These are phyloP conservation scores for Schizophyllum commune DNA, from an alignment of 1,284 basidiomycete species.

Conservation along the genomic window DNA sequence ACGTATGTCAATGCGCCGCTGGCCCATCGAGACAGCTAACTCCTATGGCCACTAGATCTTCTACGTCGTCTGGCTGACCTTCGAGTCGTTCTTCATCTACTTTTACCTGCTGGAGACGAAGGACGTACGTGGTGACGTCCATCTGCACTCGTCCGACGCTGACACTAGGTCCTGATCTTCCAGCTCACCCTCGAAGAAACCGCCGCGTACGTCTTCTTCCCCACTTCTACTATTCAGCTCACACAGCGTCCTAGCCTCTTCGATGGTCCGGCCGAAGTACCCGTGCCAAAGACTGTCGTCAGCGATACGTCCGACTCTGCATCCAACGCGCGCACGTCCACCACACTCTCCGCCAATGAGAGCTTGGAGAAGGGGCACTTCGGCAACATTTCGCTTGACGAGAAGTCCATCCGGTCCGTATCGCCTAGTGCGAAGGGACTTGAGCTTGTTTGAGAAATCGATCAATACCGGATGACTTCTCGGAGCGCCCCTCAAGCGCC, in stretches of 20 bases:
- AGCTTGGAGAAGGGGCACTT: not conserved
- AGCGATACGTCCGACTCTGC: not conserved
- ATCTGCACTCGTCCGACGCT: not conserved
- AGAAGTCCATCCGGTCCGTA: not conserved
- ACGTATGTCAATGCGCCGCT: not conserved
- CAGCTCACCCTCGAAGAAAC: slow-evolving; percentile 12
- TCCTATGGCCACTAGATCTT: not conserved
- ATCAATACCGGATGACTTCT: not conserved
- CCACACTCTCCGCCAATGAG: not conserved
- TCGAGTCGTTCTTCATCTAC: slow-evolving; percentile 7
- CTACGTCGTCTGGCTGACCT: slow-evolving; percentile 10
- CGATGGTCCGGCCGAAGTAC: too few relatives aligned
- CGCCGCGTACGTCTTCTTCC: slow-evolving; percentile 5
- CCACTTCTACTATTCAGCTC: too few relatives aligned
- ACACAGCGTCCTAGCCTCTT: too few relatives aligned
- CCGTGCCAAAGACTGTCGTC: too few relatives aligned
- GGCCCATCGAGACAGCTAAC: not conserved
- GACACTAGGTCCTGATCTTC: not conserved
- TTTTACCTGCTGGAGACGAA: slow-evolving; percentile 3
- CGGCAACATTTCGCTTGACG: not conserved
- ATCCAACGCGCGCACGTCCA: not conserved
- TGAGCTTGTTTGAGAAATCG: not conserved
- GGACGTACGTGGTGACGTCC: not conserved
- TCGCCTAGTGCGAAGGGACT: not conserved
- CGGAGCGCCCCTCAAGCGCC: too few relatives aligned